A percentile compares a stretch with the other conserved stretches of the same genome.
Evolutionary conservation across 176 grass and related monocot species (phyloP).

Genomic region (Hsuehochloa calcarea): DNA sequence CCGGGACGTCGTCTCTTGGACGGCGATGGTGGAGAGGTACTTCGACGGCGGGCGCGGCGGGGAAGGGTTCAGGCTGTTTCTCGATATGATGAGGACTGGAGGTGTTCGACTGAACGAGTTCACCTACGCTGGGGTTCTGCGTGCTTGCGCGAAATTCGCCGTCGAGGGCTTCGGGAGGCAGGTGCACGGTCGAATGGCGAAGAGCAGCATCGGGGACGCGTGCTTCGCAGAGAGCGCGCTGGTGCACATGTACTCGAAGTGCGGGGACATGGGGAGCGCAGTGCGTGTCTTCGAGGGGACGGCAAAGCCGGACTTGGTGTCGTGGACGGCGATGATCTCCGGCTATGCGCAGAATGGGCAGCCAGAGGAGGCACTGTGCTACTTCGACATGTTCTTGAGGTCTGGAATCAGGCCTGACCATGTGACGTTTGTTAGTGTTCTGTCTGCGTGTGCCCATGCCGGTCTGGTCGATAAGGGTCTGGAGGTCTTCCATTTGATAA

Average conservation of each 20-base stretch:
- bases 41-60: conserved; percentile 48
- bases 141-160: conserved; percentile 54
- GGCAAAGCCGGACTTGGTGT: conserved; percentile 61
- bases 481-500: conserved; percentile 65
- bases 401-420: conserved; percentile 65
- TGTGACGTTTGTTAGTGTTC: conserved; percentile 63
- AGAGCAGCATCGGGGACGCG: conserved; percentile 41
- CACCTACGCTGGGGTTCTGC: conserved; percentile 68
- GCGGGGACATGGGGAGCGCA: conserved; percentile 65
- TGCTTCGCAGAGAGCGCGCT: conserved; percentile 64
- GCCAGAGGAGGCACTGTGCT: conserved; percentile 56
- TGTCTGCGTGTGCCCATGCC: conserved; percentile 76
- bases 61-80: conserved; percentile 64
- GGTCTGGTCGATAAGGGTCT: conserved; percentile 69
- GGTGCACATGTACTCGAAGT: conserved; percentile 85
- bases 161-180: conserved; percentile 59
- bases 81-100: conserved; percentile 45
- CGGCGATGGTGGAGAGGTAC: conserved; percentile 83
- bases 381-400: conserved; percentile 58
- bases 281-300: conserved; percentile 53
- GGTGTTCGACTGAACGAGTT: conserved; percentile 65
- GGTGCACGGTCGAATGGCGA: conserved; percentile 69
- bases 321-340: conserved; percentile 62
- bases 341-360: conserved; percentile 76
- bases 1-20: conserved; percentile 79